Evolutionary conservation across 805 yeast species (phyloP).

Genomic region (Yamadazyma kitorensis): DNA sequence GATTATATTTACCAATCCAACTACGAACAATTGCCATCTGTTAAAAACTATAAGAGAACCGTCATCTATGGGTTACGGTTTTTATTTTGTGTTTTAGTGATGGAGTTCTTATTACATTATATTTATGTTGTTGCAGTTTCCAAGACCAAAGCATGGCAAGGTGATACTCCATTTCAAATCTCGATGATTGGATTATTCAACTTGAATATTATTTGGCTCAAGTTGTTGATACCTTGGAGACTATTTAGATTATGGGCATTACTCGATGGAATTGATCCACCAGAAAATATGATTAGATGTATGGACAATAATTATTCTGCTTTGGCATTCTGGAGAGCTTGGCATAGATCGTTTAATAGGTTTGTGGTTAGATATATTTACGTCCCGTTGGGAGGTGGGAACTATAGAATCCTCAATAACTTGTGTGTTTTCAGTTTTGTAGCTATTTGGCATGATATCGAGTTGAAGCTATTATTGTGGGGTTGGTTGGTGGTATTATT

Average conservation of each 20-base stretch:
- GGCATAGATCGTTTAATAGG: conserved; percentile 93
- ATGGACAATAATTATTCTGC: conserved; percentile 93
- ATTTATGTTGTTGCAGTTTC: conserved; percentile 94
- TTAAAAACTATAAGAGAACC: conserved; percentile 48
- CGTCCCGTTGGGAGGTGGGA: conserved; percentile 76
- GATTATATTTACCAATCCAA: conserved; percentile 78
- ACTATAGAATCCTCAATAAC: conserved; percentile 68
- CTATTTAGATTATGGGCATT: conserved; percentile 90
- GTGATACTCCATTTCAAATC: conserved; percentile 86
- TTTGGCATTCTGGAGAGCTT: conserved; percentile 95
- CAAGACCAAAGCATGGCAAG: conserved; percentile 84
- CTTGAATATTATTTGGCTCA: conserved; percentile 89
- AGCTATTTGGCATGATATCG: conserved; percentile 98
- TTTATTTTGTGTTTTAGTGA: conserved; percentile 67
- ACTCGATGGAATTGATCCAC: conserved; percentile 91
- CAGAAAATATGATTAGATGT: conserved; percentile 96
- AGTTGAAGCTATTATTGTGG: conserved; percentile 83
- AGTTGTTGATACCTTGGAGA: conserved; percentile 93
- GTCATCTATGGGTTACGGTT: conserved; percentile 66
- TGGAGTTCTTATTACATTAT: conserved; percentile 87
- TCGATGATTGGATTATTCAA: conserved; percentile 94
- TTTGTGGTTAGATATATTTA: conserved; percentile 90
- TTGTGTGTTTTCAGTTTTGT: conserved; percentile 90
- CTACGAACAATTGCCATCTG: conserved; percentile 54
- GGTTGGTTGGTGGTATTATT: conserved; percentile 93